Percentiles rank a stretch among this genome's conserved stretches.
These are phyloP conservation scores for Diaporthe amygdali DNA, from an alignment of 2,329 filamentous ascomycete species.

Conservation along the genomic window DNA sequence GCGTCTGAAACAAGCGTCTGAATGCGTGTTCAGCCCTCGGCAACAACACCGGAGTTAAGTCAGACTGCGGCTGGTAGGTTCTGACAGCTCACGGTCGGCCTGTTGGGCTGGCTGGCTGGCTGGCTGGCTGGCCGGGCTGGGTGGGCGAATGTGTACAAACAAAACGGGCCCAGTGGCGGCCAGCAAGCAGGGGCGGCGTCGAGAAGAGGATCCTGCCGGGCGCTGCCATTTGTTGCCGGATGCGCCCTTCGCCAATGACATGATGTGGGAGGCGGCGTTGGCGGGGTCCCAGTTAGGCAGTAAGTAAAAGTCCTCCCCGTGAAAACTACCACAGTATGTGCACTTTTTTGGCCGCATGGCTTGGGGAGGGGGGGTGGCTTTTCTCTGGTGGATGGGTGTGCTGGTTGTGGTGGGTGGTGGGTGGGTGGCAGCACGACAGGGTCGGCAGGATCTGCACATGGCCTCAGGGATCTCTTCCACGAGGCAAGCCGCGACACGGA, in stretches of 20 bases:
- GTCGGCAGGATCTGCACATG: slow-evolving; percentile 44
- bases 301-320: background rate
- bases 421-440: slow-evolving; percentile 34
- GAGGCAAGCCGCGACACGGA: slow-evolving; percentile 21
- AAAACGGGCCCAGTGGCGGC: background rate
- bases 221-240: slow-evolving; percentile 1
- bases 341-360: background rate
- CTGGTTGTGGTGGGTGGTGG: slow-evolving; percentile 15
- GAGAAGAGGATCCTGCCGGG: background rate
- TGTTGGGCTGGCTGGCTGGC: background rate
- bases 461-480: slow-evolving; percentile 40
- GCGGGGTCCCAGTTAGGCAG: background rate
- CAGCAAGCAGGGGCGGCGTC: background rate
- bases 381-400: slow-evolving; percentile 2
- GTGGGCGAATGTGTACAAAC: background rate
- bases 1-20: slow-evolving; percentile 10
- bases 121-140: no score
- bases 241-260: slow-evolving; percentile 3
- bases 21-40: background rate
- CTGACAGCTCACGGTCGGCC: background rate
- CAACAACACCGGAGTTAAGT: background rate
- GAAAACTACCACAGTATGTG: slow-evolving; percentile 7
- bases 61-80: background rate
- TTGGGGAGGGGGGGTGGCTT: background rate
- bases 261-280: background rate